phyloP scores from a whole-genome alignment of 176 grass and related monocot species.

The Puya raimondii region DNA sequence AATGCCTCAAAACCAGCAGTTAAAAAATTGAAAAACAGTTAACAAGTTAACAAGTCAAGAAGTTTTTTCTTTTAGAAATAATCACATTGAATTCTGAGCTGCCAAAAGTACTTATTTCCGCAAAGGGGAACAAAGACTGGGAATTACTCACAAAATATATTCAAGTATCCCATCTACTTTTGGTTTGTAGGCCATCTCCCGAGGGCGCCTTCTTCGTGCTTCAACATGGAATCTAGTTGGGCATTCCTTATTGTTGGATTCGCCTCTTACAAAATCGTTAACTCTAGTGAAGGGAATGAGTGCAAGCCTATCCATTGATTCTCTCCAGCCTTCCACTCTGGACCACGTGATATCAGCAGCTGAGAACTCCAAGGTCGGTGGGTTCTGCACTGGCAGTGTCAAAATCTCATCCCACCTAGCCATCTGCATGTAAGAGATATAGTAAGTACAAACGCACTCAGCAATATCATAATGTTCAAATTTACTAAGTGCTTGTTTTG shows the following conservation, averaged over 20 bases:
- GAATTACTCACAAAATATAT: constrained; percentile 82
- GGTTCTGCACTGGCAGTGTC: constrained; percentile 88
- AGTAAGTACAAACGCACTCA: not conserved
- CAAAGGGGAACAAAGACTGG: constrained; percentile 6
- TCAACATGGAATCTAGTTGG: constrained; percentile 85
- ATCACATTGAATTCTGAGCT: not conserved
- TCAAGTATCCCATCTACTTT: constrained; percentile 99
- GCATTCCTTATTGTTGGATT: constrained; percentile 78
- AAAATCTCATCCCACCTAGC: constrained; percentile 94
- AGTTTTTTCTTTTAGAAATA: not conserved
- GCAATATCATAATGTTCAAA: no score
- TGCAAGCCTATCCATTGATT: constrained; percentile 79
- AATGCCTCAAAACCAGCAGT: no score
- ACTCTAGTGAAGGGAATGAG: constrained; percentile 90
- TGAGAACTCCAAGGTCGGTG: constrained; percentile 66
- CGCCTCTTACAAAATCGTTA: constrained; percentile 79
- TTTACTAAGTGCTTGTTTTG: no score
- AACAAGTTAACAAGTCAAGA: not conserved
- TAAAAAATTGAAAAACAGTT: not conserved
- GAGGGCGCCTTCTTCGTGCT: constrained; percentile 63
- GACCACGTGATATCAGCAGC: constrained; percentile 85
- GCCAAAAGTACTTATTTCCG: not conserved
- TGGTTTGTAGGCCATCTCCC: constrained; percentile 59
- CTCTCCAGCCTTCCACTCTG: constrained; percentile 83
- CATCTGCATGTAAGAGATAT: constrained; percentile 35